phyloP scores from a whole-genome alignment of 257 asterid species.

The Agastache rugosa region DNA sequence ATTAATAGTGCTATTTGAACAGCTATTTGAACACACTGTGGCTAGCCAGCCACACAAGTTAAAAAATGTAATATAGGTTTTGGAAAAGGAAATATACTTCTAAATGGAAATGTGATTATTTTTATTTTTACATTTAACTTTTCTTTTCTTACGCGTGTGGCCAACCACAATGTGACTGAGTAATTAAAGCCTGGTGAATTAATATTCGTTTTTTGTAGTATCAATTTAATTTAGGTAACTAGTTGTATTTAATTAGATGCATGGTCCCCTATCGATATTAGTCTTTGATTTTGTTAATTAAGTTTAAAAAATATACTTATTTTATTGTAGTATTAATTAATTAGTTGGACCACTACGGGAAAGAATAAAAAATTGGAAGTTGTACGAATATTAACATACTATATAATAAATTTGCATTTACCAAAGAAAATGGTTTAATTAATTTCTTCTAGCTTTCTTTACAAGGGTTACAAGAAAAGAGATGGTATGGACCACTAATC shows the following conservation, averaged over 20 bases:
- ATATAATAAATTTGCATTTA: constrained; percentile 22
- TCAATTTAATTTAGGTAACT: not conserved
- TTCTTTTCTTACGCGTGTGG: too few relatives aligned
- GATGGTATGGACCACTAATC: constrained; percentile 36
- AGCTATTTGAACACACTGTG: too few relatives aligned
- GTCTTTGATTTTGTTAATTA: constrained; percentile 13
- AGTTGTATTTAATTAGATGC: constrained; percentile 29
- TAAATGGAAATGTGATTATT: too few relatives aligned
- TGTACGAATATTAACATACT: constrained; percentile 31
- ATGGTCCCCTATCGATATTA: constrained; percentile 48
- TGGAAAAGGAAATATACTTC: too few relatives aligned
- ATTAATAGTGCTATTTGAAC: too few relatives aligned
- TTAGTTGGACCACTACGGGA: constrained; percentile 47
- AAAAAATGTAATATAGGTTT: too few relatives aligned
- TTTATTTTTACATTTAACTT: too few relatives aligned
- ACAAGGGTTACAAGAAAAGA: not conserved
- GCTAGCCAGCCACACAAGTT: too few relatives aligned
- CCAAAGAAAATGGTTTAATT: constrained; percentile 29
- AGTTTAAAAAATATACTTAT: not conserved
- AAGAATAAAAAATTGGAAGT: constrained; percentile 32
- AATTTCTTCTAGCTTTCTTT: too few relatives aligned
- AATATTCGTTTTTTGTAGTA: constrained; percentile 17
- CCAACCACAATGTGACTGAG: too few relatives aligned
- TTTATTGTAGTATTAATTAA: constrained; percentile 15
- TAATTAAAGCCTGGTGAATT: constrained; percentile 35